A percentile compares a stretch with the other conserved stretches of the same genome.
Conservation (phyloP, 2,329 filamentous ascomycete genomes). For the Exophiala dermatitidis region DNA sequence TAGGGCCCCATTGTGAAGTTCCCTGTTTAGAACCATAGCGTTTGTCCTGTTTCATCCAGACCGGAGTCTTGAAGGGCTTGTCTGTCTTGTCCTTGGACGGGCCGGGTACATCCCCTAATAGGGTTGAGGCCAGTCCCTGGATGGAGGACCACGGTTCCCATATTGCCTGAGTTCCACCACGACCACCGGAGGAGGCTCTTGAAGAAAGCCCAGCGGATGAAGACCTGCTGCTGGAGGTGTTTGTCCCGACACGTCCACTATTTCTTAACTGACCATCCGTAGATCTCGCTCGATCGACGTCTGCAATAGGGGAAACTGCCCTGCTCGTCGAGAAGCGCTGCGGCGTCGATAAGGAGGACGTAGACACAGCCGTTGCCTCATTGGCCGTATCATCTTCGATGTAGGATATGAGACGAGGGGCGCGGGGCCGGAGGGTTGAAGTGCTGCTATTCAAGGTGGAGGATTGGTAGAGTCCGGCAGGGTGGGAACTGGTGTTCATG, state of each 20-base stretch:
- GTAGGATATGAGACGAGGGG: conserved; percentile 39
- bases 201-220: neutral
- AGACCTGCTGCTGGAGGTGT: conserved; percentile 3
- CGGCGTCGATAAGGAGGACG: conserved; percentile 28
- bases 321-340: conserved; percentile 34
- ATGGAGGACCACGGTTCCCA: conserved; percentile 45
- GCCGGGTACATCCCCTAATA: conserved; percentile 37
- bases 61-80: conserved; percentile 15
- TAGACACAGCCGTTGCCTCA: conserved; percentile 28
- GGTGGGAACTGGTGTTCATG: conserved; percentile 25
- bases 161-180: conserved; percentile 24
- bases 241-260: conserved; percentile 4
- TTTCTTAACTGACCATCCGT: conserved; percentile 2
- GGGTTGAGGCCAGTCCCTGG: conserved; percentile 43
- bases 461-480: conserved; percentile 17
- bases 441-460: conserved; percentile 24
- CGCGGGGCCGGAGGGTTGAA: conserved; percentile 40
- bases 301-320: conserved; percentile 36
- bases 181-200: conserved; percentile 1
- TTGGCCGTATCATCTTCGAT: conserved; percentile 32
- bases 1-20: conserved; percentile 38
- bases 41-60: conserved; percentile 28
- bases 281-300: conserved; percentile 18
- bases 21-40: conserved; percentile 28
- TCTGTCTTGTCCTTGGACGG: conserved; percentile 27